Base-by-base conservation (phyloP, 352 stramenopile genomes). In the Globisporangium apiculatum region DNA sequence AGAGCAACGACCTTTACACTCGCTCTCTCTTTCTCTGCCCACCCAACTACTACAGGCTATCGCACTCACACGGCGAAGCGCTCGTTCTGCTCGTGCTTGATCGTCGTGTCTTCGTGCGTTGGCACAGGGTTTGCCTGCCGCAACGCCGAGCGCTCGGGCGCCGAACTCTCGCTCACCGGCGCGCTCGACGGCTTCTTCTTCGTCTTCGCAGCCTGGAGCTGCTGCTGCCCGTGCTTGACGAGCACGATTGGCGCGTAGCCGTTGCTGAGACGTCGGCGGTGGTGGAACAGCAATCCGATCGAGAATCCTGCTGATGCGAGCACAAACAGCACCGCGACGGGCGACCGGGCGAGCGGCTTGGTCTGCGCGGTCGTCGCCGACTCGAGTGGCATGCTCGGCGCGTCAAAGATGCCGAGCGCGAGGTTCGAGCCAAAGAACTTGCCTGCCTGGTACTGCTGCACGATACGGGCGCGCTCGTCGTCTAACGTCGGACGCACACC, bases 381-480 rank as follows among this genome's bases (percentile, higher is more conserved):
- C 42, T 74, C 62, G 14, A 71, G 49, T 1, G 75, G 71, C 10
- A 83, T 41, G 24, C 69, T 70, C 1, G 71, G 68, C 1, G 61
- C 67, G 18, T 81, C 72, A 41, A 86, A 87, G 52, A 89, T 85
- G 5, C 73, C 79, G 31, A 85, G 78, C 7, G 75, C 79, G 31
- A 86, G 64, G 47, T 85, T 79, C 51, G 65, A 87, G 15, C 75
- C 76, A 55, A 76, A 87, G 58, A 85, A 87, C 17, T 85, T 58
- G 11, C 75, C 79, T 2, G 48, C 76, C 37, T 72, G 69, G 66
- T 86, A 87, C 57, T 85, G 62, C 46, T 71, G 54, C 17, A 83
- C 72, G 57, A 89, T 85, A 55, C 83, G 62, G 2, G 57, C 56
- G 4, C 76, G 76, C 62, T 89, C 69, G 15, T 72, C 64, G 18